Conservation (phyloP, 441 rosid genomes). For the Erysimum cheiri region DNA sequence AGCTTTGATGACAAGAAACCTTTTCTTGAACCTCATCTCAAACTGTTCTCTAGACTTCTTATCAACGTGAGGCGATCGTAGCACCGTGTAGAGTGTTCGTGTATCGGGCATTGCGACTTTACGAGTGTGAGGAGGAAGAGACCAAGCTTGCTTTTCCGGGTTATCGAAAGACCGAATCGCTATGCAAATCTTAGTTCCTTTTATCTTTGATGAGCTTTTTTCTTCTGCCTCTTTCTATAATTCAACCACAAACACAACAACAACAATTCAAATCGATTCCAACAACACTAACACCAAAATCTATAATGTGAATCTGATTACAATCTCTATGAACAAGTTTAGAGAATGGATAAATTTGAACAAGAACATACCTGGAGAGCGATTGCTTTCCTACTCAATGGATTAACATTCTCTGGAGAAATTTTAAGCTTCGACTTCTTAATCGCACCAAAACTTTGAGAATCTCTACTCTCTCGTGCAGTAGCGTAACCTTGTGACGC, state of each 20-base stretch:
- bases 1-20: constrained; percentile 44
- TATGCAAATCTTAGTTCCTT: constrained; percentile 43
- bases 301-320: neutral
- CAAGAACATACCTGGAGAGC: constrained; percentile 66
- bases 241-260: constrained; percentile 5
- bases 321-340: neutral
- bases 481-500: constrained; percentile 58
- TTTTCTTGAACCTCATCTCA: constrained; percentile 44
- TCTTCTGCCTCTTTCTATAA: constrained; percentile 50
- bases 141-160: constrained; percentile 42
- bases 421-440: constrained; percentile 49
- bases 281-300: neutral
- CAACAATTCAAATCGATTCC: constrained; percentile 3
- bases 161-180: constrained; percentile 41
- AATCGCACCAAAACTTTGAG: neutral
- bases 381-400: constrained; percentile 61
- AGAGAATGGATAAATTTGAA: constrained; percentile 10
- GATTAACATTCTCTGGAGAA: constrained; percentile 59
- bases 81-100: constrained; percentile 34
- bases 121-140: constrained; percentile 43
- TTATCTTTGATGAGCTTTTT: constrained; percentile 45
- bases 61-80: constrained; percentile 42
- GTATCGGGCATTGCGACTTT: constrained; percentile 47
- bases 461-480: constrained; percentile 36
- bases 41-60: constrained; percentile 46